Evolutionary conservation across 805 yeast species (phyloP).

Genomic region (Saccharomyces eubayanus): DNA sequence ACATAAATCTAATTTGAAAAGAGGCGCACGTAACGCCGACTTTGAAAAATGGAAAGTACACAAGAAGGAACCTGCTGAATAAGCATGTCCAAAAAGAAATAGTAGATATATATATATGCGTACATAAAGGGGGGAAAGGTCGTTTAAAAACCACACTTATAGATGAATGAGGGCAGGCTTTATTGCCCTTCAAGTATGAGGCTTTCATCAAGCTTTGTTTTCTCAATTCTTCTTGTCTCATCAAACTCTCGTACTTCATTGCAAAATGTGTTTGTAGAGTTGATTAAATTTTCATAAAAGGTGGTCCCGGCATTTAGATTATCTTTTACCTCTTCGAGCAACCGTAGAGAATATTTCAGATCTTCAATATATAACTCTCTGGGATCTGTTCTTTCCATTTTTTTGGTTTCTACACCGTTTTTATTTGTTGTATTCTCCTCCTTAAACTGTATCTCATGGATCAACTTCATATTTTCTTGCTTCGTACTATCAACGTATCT

Average conservation of each 20-base stretch:
- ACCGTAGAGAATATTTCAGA: slow-evolving; percentile 15
- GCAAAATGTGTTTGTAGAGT: slow-evolving; percentile 38
- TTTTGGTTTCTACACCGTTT: background rate
- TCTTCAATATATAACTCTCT: slow-evolving; percentile 21
- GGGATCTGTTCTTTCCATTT: slow-evolving; percentile 13
- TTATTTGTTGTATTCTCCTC: slow-evolving; percentile 28
- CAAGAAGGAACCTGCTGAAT: slow-evolving; percentile 2
- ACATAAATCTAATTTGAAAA: slow-evolving; percentile 48
- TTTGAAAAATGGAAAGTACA: slow-evolving; percentile 39
- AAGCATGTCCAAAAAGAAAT: background rate
- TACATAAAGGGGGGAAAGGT: background rate
- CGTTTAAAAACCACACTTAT: background rate
- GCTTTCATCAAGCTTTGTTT: slow-evolving; percentile 39
- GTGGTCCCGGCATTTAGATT: slow-evolving; percentile 61
- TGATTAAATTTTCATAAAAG: slow-evolving; percentile 59
- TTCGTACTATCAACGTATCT: slow-evolving; percentile 38
- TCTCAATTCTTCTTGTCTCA: slow-evolving; percentile 44
- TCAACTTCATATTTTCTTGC: slow-evolving; percentile 32
- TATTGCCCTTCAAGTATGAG: slow-evolving; percentile 1
- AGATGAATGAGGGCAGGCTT: background rate
- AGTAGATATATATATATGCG: background rate
- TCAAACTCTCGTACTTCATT: slow-evolving; percentile 45
- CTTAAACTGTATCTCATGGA: slow-evolving; percentile 31
- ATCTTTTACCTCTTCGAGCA: slow-evolving; percentile 46
- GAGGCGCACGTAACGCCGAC: slow-evolving; percentile 43